phyloP scores from a whole-genome alignment of 2,329 filamentous ascomycete species.

The Talaromyces sp. region DNA sequence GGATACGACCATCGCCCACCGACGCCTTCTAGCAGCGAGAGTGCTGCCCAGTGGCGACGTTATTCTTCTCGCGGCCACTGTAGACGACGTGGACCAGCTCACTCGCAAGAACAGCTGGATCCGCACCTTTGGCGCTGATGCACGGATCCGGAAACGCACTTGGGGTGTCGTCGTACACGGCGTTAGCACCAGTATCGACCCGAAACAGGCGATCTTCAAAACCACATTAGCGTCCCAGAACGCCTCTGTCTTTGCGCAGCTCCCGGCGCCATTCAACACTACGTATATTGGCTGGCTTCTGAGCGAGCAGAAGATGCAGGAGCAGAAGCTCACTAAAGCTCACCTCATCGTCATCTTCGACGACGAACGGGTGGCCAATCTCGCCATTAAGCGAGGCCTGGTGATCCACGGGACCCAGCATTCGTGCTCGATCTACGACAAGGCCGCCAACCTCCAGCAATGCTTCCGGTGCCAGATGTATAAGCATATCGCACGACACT shows the following conservation, averaged over 20 bases:
- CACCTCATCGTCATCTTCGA: background rate
- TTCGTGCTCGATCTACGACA: background rate
- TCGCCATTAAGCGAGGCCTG: background rate
- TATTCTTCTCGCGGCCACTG: background rate
- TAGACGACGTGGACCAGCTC: slow-evolving; percentile 4
- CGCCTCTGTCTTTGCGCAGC: background rate
- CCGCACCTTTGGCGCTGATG: background rate
- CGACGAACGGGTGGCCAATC: background rate
- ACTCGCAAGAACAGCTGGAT: background rate
- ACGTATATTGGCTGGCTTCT: background rate
- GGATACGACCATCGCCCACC: background rate
- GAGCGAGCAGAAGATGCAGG: background rate
- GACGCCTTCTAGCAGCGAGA: background rate
- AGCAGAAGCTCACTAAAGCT: background rate
- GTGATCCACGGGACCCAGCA: background rate
- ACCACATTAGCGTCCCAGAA: background rate
- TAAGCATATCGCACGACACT: slow-evolving; percentile 2
- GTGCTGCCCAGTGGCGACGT: background rate
- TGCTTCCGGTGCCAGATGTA: slow-evolving; percentile 7
- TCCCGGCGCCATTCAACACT: background rate
- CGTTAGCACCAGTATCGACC: background rate
- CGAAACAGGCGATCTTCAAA: background rate
- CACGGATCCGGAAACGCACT: background rate
- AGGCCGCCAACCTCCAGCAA: background rate
- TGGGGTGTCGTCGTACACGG: background rate